A percentile compares a stretch with the other conserved stretches of the same genome.
phyloP scores from a whole-genome alignment of 441 rosid species.

The Metrosideros polymorpha region DNA sequence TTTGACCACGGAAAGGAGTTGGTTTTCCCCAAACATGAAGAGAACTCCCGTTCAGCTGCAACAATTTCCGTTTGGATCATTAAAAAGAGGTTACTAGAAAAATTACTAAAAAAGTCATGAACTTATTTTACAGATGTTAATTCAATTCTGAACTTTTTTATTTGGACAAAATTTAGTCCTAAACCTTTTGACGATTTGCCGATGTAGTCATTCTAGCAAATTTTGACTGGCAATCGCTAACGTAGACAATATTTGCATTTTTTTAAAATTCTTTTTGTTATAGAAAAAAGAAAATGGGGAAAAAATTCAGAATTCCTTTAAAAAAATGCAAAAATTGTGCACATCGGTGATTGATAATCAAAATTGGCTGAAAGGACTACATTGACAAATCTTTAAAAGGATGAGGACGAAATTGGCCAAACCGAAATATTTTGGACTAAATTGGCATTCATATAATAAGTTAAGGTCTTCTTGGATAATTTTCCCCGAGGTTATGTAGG shows the following conservation, averaged over 20 bases:
- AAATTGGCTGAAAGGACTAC: background rate
- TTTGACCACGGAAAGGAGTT: background rate
- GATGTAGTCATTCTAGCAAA: too few relatives aligned
- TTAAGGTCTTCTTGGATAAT: background rate
- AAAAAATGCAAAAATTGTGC: background rate
- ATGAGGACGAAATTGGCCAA: background rate
- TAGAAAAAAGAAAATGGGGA: background rate
- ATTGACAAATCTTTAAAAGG: background rate
- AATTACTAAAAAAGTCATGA: too few relatives aligned
- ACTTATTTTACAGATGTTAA: too few relatives aligned
- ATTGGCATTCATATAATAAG: background rate
- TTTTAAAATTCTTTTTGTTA: background rate
- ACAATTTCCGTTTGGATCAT: background rate
- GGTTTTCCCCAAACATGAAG: too few relatives aligned
- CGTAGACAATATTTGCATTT: too few relatives aligned
- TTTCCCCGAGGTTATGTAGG: too few relatives aligned
- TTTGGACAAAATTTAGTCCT: too few relatives aligned
- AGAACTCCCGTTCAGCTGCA: background rate
- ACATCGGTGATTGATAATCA: too few relatives aligned
- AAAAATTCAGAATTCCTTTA: background rate
- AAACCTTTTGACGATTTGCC: too few relatives aligned
- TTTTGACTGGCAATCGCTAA: too few relatives aligned
- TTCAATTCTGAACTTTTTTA: too few relatives aligned
- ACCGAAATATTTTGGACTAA: background rate
- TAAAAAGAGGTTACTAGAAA: background rate